These are phyloP conservation scores for Aspergillus haitiensis DNA, from an alignment of 495 filamentous ascomycete genomes.

Conservation along the genomic window DNA sequence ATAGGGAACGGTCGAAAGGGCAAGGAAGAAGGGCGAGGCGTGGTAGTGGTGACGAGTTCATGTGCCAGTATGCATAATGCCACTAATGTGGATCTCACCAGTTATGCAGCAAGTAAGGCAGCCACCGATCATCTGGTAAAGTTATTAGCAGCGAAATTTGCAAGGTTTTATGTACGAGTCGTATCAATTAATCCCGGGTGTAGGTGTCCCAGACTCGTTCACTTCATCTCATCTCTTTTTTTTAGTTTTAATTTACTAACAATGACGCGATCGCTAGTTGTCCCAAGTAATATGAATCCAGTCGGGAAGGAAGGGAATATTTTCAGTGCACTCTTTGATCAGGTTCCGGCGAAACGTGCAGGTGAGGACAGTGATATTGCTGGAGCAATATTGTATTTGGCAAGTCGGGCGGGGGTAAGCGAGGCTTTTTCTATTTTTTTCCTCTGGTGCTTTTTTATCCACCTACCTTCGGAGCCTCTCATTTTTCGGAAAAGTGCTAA, in stretches of 20 bases:
- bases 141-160: constrained; percentile 44
- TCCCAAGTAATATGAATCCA: constrained; percentile 51
- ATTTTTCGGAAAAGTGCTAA: neutral
- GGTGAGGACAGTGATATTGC: constrained; percentile 42
- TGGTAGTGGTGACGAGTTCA: constrained; percentile 43
- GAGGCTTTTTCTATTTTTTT: neutral
- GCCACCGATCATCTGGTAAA: constrained; percentile 47
- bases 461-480: no score
- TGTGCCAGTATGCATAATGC: constrained; percentile 51
- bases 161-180: constrained; percentile 45
- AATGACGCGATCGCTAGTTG: constrained; percentile 29
- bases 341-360: constrained; percentile 45
- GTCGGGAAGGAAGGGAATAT: constrained; percentile 45
- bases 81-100: constrained; percentile 49
- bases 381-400: constrained; percentile 41
- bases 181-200: constrained; percentile 49
- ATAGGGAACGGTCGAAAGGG: constrained; percentile 23
- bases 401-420: constrained; percentile 41
- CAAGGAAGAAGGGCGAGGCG: constrained; percentile 39
- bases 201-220: constrained; percentile 23
- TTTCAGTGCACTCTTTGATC: constrained; percentile 43
- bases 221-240: neutral
- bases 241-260: neutral
- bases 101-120: constrained; percentile 47
- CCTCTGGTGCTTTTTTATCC: neutral